These are phyloP conservation scores for Vinca major DNA, from an alignment of 305 asterid genomes.

Conservation along the genomic window DNA sequence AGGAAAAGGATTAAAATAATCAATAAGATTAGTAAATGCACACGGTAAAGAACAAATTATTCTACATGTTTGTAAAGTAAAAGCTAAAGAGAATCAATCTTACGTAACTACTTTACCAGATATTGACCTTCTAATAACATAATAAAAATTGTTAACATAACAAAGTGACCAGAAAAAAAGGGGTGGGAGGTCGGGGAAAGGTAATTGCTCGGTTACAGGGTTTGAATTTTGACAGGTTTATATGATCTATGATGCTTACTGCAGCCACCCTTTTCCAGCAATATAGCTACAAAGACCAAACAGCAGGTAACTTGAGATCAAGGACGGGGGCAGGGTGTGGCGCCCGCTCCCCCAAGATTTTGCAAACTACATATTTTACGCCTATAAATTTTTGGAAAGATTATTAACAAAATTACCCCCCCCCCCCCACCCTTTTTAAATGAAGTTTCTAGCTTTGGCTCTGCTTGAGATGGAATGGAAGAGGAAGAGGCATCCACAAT, in stretches of 20 bases:
- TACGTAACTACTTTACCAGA: neutral
- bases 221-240: neutral
- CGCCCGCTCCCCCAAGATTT: too few species aligned
- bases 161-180: neutral
- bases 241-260: neutral
- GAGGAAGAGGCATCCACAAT: neutral
- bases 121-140: neutral
- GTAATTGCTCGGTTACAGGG: too few species aligned
- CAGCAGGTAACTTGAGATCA: neutral
- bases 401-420: too few species aligned
- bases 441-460: too few species aligned
- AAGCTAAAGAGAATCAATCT: neutral
- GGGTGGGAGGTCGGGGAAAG: neutral
- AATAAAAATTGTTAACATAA: neutral
- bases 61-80: neutral
- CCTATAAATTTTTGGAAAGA: too few species aligned
- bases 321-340: too few species aligned
- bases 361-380: too few species aligned
- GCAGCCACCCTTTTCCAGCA: neutral
- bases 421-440: too few species aligned
- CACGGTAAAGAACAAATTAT: neutral
- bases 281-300: neutral
- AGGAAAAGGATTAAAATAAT: neutral
- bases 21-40: neutral
- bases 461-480: neutral